phyloP scores from a whole-genome alignment of 345 rosid genomes.

The Eucalyptus viminalis region DNA sequence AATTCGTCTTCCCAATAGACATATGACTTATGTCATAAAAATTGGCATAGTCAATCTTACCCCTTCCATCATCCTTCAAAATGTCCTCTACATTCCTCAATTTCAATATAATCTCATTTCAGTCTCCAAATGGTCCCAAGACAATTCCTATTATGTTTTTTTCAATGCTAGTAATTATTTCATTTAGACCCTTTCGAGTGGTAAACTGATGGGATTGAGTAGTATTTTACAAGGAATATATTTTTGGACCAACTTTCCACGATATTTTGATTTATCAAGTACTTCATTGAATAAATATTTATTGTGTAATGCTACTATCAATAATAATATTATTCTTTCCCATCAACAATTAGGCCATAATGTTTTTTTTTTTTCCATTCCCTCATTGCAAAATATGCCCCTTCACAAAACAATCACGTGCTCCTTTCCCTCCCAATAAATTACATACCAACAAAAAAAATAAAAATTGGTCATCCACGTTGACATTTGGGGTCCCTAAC shows the following conservation, averaged over 20 bases:
- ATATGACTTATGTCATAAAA: neutral
- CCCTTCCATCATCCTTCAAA: neutral
- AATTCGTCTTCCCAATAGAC: neutral
- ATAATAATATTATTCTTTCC: neutral
- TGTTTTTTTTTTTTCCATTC: neutral
- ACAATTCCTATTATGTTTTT: neutral
- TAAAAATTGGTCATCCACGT: neutral
- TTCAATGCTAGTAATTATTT: neutral
- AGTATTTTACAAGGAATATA: neutral
- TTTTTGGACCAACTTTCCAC: neutral
- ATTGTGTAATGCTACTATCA: neutral
- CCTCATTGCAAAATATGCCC: neutral
- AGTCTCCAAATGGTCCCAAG: neutral
- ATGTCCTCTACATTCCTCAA: neutral
- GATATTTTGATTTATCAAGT: neutral
- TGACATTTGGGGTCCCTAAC: neutral
- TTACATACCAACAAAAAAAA: neutral
- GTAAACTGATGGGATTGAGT: neutral
- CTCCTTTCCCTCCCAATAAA: neutral
- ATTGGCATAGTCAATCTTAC: neutral
- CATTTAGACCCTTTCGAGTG: neutral
- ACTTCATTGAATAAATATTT: too few species aligned
- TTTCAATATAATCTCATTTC: neutral
- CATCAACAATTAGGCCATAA: neutral
- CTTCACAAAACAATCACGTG: neutral